Conservation (phyloP, 2,329 filamentous ascomycete species). For the Penicillium sp. region DNA sequence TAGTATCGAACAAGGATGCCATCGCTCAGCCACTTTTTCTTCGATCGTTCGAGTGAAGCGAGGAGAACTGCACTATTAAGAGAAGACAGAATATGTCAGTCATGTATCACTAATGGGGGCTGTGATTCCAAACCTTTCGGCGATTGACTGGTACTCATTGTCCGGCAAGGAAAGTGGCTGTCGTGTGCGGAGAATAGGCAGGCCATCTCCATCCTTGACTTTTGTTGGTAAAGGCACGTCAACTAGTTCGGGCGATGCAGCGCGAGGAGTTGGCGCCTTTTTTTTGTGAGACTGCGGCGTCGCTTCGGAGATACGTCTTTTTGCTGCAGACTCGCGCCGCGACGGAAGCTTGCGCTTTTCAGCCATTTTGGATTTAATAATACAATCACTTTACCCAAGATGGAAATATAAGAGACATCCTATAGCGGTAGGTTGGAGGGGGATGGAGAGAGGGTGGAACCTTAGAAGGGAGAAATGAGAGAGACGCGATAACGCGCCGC, state of each 20-base stretch:
- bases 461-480: slow-evolving; percentile 16
- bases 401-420: background rate
- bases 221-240: slow-evolving; percentile 51
- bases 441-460: slow-evolving; percentile 13
- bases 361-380: slow-evolving; percentile 30
- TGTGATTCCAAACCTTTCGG: slow-evolving; percentile 49
- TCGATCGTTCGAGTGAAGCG: slow-evolving; percentile 58
- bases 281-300: slow-evolving; percentile 35
- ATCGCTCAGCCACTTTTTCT: slow-evolving; percentile 55
- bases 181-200: slow-evolving; percentile 53
- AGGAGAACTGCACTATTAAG: slow-evolving; percentile 53
- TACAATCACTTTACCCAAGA: background rate
- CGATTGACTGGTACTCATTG: slow-evolving; percentile 59
- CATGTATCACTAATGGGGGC: background rate
- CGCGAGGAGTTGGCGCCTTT: slow-evolving; percentile 36
- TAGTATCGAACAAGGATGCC: slow-evolving; percentile 58
- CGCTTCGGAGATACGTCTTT: slow-evolving; percentile 44
- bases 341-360: slow-evolving; percentile 46
- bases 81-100: slow-evolving; percentile 17
- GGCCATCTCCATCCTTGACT: slow-evolving; percentile 51
- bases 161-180: slow-evolving; percentile 50
- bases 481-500: slow-evolving; percentile 19
- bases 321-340: slow-evolving; percentile 45
- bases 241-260: slow-evolving; percentile 29
- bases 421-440: background rate